phyloP scores from a whole-genome alignment of 495 filamentous ascomycete species.

The Penicillium canariense region DNA sequence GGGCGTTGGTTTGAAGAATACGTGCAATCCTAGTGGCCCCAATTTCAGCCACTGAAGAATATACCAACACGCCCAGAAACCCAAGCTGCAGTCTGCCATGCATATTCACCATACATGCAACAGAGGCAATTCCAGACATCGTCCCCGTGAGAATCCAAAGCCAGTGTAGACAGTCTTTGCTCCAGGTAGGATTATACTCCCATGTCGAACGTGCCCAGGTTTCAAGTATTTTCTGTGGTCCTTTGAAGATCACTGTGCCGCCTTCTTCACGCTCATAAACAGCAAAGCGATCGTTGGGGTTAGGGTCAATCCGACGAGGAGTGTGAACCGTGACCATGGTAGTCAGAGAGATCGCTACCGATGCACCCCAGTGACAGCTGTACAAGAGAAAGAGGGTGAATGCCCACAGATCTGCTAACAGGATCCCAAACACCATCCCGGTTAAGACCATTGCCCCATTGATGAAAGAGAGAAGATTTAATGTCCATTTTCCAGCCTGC shows the following conservation, averaged over 20 bases:
- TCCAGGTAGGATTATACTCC: slow-evolving; percentile 21
- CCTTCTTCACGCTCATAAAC: slow-evolving; percentile 31
- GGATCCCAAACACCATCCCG: slow-evolving; percentile 22
- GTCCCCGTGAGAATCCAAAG: slow-evolving; percentile 25
- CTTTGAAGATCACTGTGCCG: slow-evolving; percentile 35
- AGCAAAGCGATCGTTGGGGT: slow-evolving; percentile 16
- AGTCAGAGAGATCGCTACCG: slow-evolving; percentile 19
- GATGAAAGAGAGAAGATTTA: slow-evolving; percentile 18
- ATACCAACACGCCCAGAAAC: slow-evolving; percentile 25
- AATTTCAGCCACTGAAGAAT: slow-evolving; percentile 29
- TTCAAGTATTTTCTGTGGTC: slow-evolving; percentile 26
- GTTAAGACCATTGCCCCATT: slow-evolving; percentile 25
- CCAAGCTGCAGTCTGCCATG: slow-evolving; percentile 25
- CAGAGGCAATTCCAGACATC: slow-evolving; percentile 25
- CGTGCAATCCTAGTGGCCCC: slow-evolving; percentile 25
- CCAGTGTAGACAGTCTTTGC: slow-evolving; percentile 20
- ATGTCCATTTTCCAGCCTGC: slow-evolving; percentile 8
- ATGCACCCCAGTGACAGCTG: slow-evolving; percentile 24
- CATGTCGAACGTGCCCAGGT: slow-evolving; percentile 31
- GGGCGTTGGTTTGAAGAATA: slow-evolving; percentile 19
- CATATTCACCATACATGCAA: slow-evolving; percentile 38
- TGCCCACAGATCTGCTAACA: slow-evolving; percentile 30
- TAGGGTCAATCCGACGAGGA: slow-evolving; percentile 9
- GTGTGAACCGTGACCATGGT: slow-evolving; percentile 22
- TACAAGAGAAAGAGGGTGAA: slow-evolving; percentile 28